Base-by-base conservation (phyloP, 1,284 basidiomycete genomes). In the Dichomitus squalens region DNA sequence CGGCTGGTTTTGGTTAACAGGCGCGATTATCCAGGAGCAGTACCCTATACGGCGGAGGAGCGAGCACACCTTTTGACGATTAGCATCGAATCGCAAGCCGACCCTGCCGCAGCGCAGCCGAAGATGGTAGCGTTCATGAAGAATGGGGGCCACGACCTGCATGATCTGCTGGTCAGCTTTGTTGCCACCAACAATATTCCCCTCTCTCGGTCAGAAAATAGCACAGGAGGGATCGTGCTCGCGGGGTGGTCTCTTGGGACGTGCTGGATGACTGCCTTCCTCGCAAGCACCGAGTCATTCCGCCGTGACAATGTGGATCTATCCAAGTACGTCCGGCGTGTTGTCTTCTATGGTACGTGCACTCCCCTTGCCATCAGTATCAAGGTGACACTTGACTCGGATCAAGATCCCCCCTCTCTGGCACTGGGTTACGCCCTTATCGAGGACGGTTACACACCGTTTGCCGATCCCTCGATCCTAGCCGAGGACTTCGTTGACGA, bases 131-230 rank as follows among this genome's bases (percentile, higher is more conserved):
- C 58, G 11, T 53, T 54, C 49, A 58, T 59, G 53, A 53, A 58
- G 29, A 34, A 52, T 9, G 57, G 59, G 16, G 67, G 59, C 4
- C 18, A n/a, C n/a, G 50, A 52, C 18, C 4, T 52, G 11, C 41
- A 61, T 12, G 53, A 50, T 2, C 70, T 71, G 47, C 58, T 72
- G 3, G 61, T 57, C 14, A 64, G 60, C 53, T 48, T 68, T 31
- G 58, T 70, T 41, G 41, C 56, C 14, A 49, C 52, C 12, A 53
- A 64, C 47, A 49, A 47, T 14, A 53, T 68, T 7, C 63, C 68
- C 2, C 58, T 55, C 5, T 34, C 52, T 7, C 23, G 14, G 11
- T 2, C 27, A 14, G 23, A 35, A 8, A 23, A n/a, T 0, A 53
- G 46, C 34, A 27, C 43, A 9, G 52, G 52, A 1, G 52, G 52